Base-by-base conservation (phyloP, 148 eudicot genomes). In the Nepenthes gracilis region DNA sequence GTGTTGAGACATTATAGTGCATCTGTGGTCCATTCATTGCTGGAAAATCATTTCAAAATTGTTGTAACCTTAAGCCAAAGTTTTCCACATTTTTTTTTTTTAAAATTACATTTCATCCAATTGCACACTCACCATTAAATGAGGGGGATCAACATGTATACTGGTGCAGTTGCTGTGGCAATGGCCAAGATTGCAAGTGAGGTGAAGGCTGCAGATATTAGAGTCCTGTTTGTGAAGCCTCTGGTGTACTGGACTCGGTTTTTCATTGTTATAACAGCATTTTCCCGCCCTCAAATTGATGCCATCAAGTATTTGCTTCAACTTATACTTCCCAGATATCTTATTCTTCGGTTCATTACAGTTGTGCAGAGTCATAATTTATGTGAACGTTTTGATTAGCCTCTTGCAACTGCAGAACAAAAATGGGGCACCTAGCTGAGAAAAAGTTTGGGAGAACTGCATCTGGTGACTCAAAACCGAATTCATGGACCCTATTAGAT, bases 171-270 rank as follows among this genome's bases (percentile, higher is more conserved):
- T 79, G 99, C 99, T 64, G 85, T 89, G 75, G 87, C 82, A 10
- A 73, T 81, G 80, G 99, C 99, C 65, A 89, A 81, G 81, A 80
- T 89, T 70, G 99, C 99, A 63, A 86, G 82, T 70, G 99, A 93
- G 1, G 87, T 83, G 63, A 93, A 93, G 80, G 99, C 92, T 62
- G 87, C 72, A 40, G 96, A 93, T 66, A 93, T 93, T 35, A 82
- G 65, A 67, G 87, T 93, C 54, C 83, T 93, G 61, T 93, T 93
- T 70, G 99, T 93, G 55, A 93, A 93, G 76, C 99, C 99, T 76
- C 78, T 93, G 1, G 99, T 93, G 33, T 88, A 93, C 64, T 93
- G 99, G 99, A 93, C 99, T 71, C 83, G 82, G 12, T 88, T 93
- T 74, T 93, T 93, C 69, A 89, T 93, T 67, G 89, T 93, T 68